Evolutionary conservation across 1,284 basidiomycete genomes (phyloP).

Genomic region (Pascua guehoae): DNA sequence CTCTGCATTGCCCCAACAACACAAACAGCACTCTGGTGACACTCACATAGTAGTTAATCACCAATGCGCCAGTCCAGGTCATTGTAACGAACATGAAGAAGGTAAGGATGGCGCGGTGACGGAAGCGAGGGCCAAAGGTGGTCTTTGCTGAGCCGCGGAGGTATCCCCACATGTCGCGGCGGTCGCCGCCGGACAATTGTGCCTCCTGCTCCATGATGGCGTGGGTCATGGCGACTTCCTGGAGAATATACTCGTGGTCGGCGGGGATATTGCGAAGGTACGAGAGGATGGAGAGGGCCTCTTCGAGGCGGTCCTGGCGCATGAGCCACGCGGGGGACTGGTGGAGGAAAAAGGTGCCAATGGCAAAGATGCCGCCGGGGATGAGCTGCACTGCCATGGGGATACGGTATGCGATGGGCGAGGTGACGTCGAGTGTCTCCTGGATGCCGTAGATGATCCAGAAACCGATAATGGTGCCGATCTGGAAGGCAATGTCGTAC

Average conservation of each 20-base stretch:
- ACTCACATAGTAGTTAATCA: too few species aligned
- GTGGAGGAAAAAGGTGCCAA: constrained; percentile 51
- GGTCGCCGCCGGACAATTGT: constrained; percentile 6
- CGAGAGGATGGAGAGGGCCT: constrained; percentile 51
- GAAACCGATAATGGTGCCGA: constrained; percentile 51
- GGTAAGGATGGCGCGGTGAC: too few species aligned
- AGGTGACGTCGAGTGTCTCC: constrained; percentile 43
- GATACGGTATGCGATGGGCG: constrained; percentile 49
- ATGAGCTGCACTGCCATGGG: constrained; percentile 57
- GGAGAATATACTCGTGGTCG: constrained; percentile 43
- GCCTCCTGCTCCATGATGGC: constrained; percentile 31
- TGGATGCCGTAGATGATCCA: constrained; percentile 46
- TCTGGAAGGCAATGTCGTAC: constrained; percentile 52
- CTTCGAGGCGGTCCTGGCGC: constrained; percentile 45
- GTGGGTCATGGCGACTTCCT: constrained; percentile 41
- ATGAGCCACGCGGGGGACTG: constrained; percentile 57
- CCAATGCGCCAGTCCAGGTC: too few species aligned
- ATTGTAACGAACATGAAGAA: too few species aligned
- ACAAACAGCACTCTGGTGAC: too few species aligned
- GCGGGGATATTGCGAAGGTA: constrained; percentile 49
- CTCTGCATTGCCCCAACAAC: too few species aligned
- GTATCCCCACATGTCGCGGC: constrained; percentile 4
- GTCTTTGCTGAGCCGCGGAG: not conserved
- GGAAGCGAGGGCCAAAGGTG: too few species aligned
- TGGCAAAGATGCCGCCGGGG: constrained; percentile 53